phyloP scores from a whole-genome alignment of 108 stramenopile genomes.

The Fragilaria crotonensis region DNA sequence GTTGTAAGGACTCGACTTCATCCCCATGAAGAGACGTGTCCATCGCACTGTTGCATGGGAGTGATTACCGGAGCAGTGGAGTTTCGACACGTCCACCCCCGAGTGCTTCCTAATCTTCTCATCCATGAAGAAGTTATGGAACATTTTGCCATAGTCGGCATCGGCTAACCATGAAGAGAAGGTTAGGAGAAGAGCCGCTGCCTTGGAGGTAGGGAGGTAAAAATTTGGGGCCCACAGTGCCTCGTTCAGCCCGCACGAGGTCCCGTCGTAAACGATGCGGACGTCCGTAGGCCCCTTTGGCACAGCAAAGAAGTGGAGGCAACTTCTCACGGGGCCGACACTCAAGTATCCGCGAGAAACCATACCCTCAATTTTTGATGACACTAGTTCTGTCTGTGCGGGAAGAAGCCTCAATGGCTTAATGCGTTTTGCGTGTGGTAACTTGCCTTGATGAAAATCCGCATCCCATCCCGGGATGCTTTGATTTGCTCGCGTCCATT shows the following conservation, averaged over 20 bases:
- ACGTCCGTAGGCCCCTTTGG: slow-evolving; percentile 36
- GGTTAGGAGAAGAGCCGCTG: slow-evolving; percentile 5
- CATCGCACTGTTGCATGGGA: slow-evolving; percentile 5
- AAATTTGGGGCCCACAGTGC: slow-evolving; percentile 35
- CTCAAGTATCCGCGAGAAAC: slow-evolving; percentile 22
- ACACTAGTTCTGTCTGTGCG: too few species aligned
- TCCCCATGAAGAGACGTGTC: slow-evolving; percentile 16
- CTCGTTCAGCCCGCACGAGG: slow-evolving; percentile 27
- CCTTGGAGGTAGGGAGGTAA: slow-evolving; percentile 28
- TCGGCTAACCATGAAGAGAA: slow-evolving; percentile 16
- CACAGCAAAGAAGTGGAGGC: slow-evolving; percentile 30
- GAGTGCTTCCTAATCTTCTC: slow-evolving; percentile 7
- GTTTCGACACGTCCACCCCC: slow-evolving; percentile 23
- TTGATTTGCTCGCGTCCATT: too few species aligned
- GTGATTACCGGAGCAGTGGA: neutral
- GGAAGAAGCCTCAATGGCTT: too few species aligned
- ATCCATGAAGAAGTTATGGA: slow-evolving; percentile 34
- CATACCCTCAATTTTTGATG: too few species aligned
- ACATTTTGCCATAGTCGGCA: slow-evolving; percentile 34
- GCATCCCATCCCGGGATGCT: too few species aligned
- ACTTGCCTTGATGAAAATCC: too few species aligned
- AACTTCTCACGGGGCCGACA: neutral
- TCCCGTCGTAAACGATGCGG: slow-evolving; percentile 39
- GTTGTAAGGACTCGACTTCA: slow-evolving; percentile 20
- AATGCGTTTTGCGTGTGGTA: too few species aligned